Conservation (phyloP, 352 stramenopile genomes). For the Globisporangium megalacanthum region DNA sequence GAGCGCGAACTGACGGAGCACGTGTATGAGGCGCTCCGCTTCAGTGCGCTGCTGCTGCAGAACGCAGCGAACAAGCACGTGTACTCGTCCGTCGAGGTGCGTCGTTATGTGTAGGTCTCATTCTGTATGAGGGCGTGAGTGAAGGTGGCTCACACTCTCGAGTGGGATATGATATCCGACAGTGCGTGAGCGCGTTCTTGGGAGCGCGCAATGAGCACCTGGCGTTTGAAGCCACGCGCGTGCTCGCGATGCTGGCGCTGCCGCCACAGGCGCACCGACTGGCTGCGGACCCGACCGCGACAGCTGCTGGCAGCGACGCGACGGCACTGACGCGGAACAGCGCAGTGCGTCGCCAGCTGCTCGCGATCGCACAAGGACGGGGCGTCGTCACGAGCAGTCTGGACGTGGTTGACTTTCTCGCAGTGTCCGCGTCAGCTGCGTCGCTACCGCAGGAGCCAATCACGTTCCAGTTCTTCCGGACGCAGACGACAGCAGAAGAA, state of each 20-base stretch:
- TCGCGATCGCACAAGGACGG: slow-evolving; percentile 45
- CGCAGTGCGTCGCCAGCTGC: slow-evolving; percentile 39
- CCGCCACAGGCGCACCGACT: slow-evolving; percentile 67
- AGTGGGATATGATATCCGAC: slow-evolving; percentile 12
- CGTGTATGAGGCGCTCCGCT: slow-evolving; percentile 68
- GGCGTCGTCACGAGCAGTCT: slow-evolving; percentile 42
- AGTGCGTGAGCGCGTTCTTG: slow-evolving; percentile 29
- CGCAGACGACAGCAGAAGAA: not conserved
- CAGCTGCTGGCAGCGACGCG: slow-evolving; percentile 20
- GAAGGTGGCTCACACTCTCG: not conserved
- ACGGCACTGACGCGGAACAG: slow-evolving; percentile 30
- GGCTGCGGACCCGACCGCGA: slow-evolving; percentile 42
- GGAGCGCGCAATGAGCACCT: slow-evolving; percentile 65
- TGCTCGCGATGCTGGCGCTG: slow-evolving; percentile 67
- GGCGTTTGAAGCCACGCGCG: slow-evolving; percentile 59
- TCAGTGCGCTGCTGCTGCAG: slow-evolving; percentile 68
- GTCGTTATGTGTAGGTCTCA: not conserved
- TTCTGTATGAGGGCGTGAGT: not conserved
- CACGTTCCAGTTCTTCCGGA: slow-evolving; percentile 69
- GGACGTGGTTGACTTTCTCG: slow-evolving; percentile 63
- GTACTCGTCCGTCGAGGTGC: slow-evolving; percentile 55
- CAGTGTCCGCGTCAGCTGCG: not conserved
- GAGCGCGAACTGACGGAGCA: slow-evolving; percentile 44
- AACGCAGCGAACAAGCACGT: slow-evolving; percentile 78
- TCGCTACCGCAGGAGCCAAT: slow-evolving; percentile 11